Conservation (phyloP, 225 moss, liverwort and hornwort species). For the Pseudisothecium myosuroides region DNA sequence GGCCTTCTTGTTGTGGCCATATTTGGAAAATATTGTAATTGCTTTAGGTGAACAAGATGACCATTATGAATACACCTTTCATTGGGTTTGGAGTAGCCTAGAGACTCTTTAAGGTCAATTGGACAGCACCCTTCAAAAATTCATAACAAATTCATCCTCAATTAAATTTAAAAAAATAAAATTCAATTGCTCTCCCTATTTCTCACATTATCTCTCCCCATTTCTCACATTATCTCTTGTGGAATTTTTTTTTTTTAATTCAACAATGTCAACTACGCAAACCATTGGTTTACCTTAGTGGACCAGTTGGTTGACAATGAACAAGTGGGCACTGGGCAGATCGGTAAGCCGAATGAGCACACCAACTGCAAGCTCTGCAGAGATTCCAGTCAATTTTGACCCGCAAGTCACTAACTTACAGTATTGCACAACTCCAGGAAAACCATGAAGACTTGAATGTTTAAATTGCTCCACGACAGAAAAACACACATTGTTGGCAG, state of each 20-base stretch:
- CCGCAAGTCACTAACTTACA: neutral
- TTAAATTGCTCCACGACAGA: neutral
- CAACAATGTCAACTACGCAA: neutral
- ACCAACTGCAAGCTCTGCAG: neutral
- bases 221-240: too few species aligned
- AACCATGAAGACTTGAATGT: neutral
- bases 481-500: neutral
- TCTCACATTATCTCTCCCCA: too few species aligned
- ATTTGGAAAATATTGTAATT: accelerated
- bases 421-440: neutral
- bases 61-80: neutral
- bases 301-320: neutral
- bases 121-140: neutral
- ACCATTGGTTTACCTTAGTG: neutral
- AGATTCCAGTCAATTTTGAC: neutral
- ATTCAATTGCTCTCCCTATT: too few species aligned
- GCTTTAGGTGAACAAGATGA: neutral
- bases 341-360: neutral
- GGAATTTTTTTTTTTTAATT: too few species aligned
- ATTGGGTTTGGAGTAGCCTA: neutral
- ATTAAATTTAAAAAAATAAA: too few species aligned
- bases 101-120: neutral
- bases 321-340: neutral
- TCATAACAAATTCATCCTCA: neutral
- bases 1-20: neutral